Evolutionary conservation across 2,329 filamentous ascomycete genomes (phyloP).

Genomic region (Nigrograna mackinnonii): DNA sequence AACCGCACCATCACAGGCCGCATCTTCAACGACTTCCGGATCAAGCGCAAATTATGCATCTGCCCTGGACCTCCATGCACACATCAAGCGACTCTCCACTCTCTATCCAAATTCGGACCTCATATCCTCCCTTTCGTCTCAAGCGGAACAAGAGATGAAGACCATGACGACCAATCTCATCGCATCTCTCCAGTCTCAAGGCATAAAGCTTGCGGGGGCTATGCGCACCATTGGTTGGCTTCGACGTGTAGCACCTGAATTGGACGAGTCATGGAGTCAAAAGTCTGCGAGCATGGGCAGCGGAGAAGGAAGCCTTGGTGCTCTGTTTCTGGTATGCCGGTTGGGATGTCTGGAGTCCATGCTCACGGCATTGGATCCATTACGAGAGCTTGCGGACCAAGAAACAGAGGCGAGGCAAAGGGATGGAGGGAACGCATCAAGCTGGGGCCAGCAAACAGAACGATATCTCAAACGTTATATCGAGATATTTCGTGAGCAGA

Average conservation of each 20-base stretch:
- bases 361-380: slow-evolving; percentile 79
- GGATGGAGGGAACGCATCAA: slow-evolving; percentile 39
- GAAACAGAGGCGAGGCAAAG: slow-evolving; percentile 61
- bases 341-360: slow-evolving; percentile 78
- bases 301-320: slow-evolving; percentile 71
- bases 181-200: slow-evolving; percentile 72
- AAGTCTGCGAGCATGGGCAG: slow-evolving; percentile 32
- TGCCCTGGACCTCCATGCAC: slow-evolving; percentile 88
- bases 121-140: slow-evolving; percentile 70
- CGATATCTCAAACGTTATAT: slow-evolving; percentile 93
- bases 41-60: slow-evolving; percentile 76
- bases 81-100: slow-evolving; percentile 82
- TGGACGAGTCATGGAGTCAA: slow-evolving; percentile 55
- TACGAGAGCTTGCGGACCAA: slow-evolving; percentile 87
- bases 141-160: slow-evolving; percentile 86
- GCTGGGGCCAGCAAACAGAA: slow-evolving; percentile 84
- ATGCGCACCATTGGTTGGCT: slow-evolving; percentile 93
- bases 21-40: slow-evolving; percentile 24
- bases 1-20: slow-evolving; percentile 53
- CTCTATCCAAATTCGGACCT: slow-evolving; percentile 81
- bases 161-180: slow-evolving; percentile 87
- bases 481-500: slow-evolving; percentile 96
- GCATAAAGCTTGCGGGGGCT: slow-evolving; percentile 84
- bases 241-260: slow-evolving; percentile 80
- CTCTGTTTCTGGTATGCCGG: slow-evolving; percentile 85